phyloP scores from a whole-genome alignment of 495 filamentous ascomycete genomes.

The Talaromyces stipitatus region DNA sequence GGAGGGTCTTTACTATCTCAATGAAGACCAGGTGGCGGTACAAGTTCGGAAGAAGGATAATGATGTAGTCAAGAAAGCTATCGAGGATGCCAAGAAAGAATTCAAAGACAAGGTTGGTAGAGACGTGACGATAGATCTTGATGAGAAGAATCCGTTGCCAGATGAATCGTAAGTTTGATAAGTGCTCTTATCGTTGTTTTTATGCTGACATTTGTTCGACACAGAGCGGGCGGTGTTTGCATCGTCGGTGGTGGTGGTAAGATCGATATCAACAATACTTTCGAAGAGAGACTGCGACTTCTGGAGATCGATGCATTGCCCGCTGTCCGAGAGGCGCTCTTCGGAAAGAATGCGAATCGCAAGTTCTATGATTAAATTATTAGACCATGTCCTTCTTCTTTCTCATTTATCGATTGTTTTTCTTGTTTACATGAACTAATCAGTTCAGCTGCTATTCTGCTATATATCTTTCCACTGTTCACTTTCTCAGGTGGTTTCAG shows the following conservation, averaged over 20 bases:
- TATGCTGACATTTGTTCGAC: conserved; percentile 1
- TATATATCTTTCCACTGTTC: neutral
- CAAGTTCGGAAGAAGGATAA: conserved; percentile 74
- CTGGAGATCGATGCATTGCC: conserved; percentile 80
- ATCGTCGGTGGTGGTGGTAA: conserved; percentile 80
- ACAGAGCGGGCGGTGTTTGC: conserved; percentile 72
- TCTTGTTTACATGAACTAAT: neutral
- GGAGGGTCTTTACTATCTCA: conserved; percentile 82
- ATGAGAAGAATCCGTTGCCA: conserved; percentile 71
- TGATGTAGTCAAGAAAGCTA: conserved; percentile 63
- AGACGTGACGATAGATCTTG: conserved; percentile 60
- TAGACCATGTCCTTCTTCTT: neutral
- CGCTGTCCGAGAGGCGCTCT: conserved; percentile 72
- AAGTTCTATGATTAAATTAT: conserved; percentile 78
- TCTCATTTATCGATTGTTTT: neutral
- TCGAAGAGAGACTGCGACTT: conserved; percentile 82
- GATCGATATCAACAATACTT: conserved; percentile 98
- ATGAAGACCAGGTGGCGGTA: conserved; percentile 67
- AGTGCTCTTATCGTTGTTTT: neutral
- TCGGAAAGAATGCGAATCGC: conserved; percentile 87
- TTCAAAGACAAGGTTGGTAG: conserved; percentile 66
- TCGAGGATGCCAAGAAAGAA: conserved; percentile 64
- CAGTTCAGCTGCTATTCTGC: neutral
- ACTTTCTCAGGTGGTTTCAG: neutral
- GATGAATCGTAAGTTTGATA: conserved; percentile 69